These are phyloP conservation scores for Aquilaria sinensis DNA, from an alignment of 345 rosid genomes.

Conservation along the genomic window DNA sequence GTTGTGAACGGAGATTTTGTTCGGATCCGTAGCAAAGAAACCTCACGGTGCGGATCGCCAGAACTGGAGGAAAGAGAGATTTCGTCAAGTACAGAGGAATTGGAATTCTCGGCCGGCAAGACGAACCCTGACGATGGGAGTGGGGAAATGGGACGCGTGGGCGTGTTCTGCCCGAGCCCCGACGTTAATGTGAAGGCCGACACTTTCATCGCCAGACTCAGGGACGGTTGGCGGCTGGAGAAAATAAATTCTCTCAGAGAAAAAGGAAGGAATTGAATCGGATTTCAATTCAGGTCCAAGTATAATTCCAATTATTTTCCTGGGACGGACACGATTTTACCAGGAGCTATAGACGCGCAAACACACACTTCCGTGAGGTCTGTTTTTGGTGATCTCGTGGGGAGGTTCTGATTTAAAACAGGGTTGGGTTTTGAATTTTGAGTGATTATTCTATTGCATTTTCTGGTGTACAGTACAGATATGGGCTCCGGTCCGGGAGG, in stretches of 20 bases:
- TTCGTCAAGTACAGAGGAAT: conserved; percentile 10
- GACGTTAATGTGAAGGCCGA: conserved; percentile 83
- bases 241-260: conserved; percentile 62
- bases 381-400: no score
- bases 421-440: no score
- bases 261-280: conserved; percentile 15
- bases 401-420: no score
- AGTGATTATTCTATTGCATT: no score
- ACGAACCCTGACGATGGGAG: conserved; percentile 22
- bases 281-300: no score
- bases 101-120: conserved; percentile 15
- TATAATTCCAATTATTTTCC: no score
- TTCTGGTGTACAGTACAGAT: no score
- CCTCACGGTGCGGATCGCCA: conserved; percentile 66
- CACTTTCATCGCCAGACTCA: conserved; percentile 71
- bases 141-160: conserved; percentile 14
- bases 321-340: not conserved
- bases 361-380: not conserved
- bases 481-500: no score
- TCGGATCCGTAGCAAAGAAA: conserved; percentile 39
- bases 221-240: conserved; percentile 73
- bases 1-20: conserved; percentile 51
- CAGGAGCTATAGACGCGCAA: not conserved
- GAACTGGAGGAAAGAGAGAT: conserved; percentile 32
- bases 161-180: conserved; percentile 66